phyloP scores from a whole-genome alignment of 257 asterid genomes.

The Cynanchum wilfordii region DNA sequence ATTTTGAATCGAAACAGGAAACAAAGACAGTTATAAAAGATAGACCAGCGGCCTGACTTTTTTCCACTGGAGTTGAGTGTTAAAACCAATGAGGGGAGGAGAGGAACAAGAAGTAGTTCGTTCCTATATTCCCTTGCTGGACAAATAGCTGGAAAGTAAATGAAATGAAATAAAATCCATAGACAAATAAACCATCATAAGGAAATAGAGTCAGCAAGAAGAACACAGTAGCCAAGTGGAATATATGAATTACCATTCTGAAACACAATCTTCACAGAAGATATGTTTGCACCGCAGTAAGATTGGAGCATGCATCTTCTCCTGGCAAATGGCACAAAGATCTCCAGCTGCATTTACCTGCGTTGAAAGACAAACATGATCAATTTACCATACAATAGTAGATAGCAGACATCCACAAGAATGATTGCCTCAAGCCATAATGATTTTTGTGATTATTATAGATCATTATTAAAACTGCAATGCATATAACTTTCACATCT shows the following conservation, averaged over 20 bases:
- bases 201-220: neutral
- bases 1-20: neutral
- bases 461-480: neutral
- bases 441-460: neutral
- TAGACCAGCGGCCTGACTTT: neutral
- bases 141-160: neutral
- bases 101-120: neutral
- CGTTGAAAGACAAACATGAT: neutral
- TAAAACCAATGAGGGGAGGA: neutral
- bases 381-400: neutral
- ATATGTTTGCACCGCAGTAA: slow-evolving; percentile 59
- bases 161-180: neutral
- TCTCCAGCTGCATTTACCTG: slow-evolving; percentile 69
- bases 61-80: neutral
- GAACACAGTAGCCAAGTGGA: neutral
- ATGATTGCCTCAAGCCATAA: too few species aligned
- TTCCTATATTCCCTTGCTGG: neutral
- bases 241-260: slow-evolving; percentile 50
- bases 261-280: slow-evolving; percentile 73
- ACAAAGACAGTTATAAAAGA: neutral
- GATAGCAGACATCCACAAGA: neutral
- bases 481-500: neutral
- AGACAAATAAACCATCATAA: neutral
- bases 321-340: slow-evolving; percentile 73
- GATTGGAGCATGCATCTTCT: slow-evolving; percentile 63